Percentiles rank a stretch among this genome's conserved stretches.
Evolutionary conservation across 306 rosid species (phyloP).

Genomic region (Styphnolobium japonicum): DNA sequence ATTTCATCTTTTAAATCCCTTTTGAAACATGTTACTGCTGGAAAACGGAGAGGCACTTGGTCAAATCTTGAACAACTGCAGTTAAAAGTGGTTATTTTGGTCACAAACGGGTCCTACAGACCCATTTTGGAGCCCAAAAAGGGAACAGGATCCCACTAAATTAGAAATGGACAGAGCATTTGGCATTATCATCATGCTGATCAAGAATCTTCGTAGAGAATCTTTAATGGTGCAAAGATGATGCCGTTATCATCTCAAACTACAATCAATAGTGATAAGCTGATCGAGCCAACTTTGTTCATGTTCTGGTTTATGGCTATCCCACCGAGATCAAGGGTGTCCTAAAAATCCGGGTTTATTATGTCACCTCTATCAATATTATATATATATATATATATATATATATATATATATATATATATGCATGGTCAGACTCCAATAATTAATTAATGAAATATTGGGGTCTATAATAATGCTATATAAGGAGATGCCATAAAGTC

Average conservation of each 20-base stretch:
- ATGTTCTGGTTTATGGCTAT: not conserved
- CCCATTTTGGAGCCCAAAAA: conserved; percentile 18
- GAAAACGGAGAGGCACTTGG: not conserved
- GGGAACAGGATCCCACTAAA: conserved; percentile 22
- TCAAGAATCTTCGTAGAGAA: conserved; percentile 12
- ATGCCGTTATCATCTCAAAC: conserved; percentile 20
- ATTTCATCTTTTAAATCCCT: not conserved
- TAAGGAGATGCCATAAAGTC: not conserved
- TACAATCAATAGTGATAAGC: conserved; percentile 20
- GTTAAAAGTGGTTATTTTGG: not conserved
- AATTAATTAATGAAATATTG: not conserved
- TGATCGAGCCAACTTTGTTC: not conserved
- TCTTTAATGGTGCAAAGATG: conserved; percentile 17
- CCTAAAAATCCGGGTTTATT: conserved; percentile 21
- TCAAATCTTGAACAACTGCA: not conserved
- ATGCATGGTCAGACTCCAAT: not conserved
- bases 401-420: not conserved
- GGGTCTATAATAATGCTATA: not conserved
- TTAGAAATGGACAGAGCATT: conserved; percentile 20
- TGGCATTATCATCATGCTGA: not conserved
- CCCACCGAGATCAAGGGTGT: not conserved
- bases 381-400: not conserved
- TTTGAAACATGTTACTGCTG: not conserved
- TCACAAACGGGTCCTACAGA: conserved; percentile 5
- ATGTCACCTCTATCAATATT: not conserved